Evolutionary conservation across 306 rosid genomes (phyloP).

Genomic region (Acmispon strigosus): DNA sequence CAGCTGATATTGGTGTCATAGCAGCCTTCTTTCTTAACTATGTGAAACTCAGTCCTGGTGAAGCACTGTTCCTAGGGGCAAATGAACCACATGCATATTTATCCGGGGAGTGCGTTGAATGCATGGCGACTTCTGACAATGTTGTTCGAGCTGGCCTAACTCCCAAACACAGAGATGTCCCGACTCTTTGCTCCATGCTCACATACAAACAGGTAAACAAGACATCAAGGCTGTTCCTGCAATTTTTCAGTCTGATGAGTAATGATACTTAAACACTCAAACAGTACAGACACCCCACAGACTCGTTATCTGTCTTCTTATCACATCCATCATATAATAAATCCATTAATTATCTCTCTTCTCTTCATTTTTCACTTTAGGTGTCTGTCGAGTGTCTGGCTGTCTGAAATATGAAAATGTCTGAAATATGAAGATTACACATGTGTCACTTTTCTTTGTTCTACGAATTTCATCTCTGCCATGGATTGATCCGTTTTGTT

Average conservation of each 20-base stretch:
- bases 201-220: conserved; percentile 73
- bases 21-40: conserved; percentile 88
- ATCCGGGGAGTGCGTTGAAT: conserved; percentile 75
- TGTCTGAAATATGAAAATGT: too few species aligned
- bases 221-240: not conserved
- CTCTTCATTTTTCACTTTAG: too few species aligned
- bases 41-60: conserved; percentile 84
- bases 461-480: not conserved
- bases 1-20: conserved; percentile 74
- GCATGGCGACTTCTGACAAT: conserved; percentile 99
- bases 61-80: conserved; percentile 78
- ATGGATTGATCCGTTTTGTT: not conserved
- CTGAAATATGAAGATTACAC: not conserved
- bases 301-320: too few species aligned
- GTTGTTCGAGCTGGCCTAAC: conserved; percentile 97
- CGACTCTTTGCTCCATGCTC: conserved; percentile 93
- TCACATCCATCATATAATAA: too few species aligned
- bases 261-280: too few species aligned
- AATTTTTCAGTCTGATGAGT: not conserved
- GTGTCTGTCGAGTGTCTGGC: too few species aligned
- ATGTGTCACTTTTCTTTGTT: not conserved
- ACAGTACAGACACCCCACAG: too few species aligned
- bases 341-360: too few species aligned
- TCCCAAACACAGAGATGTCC: conserved; percentile 80
- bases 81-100: conserved; percentile 92